A percentile compares a stretch with the other conserved stretches of the same genome.
Conservation (phyloP, 176 grass and related monocot species). For the Rhynchospora breviuscula region DNA sequence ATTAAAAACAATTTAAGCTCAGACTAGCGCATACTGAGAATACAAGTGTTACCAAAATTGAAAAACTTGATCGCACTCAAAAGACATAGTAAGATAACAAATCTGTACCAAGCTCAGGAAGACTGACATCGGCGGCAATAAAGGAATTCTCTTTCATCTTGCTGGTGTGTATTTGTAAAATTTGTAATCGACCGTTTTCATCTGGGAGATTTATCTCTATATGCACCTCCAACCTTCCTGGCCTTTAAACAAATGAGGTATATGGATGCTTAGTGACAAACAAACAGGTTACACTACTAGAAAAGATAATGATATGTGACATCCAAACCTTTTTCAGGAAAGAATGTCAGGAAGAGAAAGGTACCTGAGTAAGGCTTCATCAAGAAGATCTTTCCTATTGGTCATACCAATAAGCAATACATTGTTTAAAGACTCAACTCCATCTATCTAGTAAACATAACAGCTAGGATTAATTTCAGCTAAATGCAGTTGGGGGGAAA, state of each 20-base stretch:
- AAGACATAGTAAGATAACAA: background rate
- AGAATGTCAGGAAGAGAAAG: background rate
- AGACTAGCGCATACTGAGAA: background rate
- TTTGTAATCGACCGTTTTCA: slow-evolving; percentile 96
- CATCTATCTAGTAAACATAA: slow-evolving; percentile 70
- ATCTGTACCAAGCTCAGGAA: slow-evolving; percentile 70
- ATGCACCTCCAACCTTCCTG: slow-evolving; percentile 94
- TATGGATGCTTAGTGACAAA: slow-evolving; percentile 11
- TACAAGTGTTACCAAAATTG: background rate
- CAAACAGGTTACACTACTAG: background rate
- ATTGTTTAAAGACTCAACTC: slow-evolving; percentile 90
- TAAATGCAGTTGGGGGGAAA: slow-evolving; percentile 1
- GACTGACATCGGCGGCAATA: slow-evolving; percentile 83
- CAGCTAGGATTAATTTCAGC: slow-evolving; percentile 25
- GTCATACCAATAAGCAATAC: slow-evolving; percentile 99
- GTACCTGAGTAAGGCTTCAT: slow-evolving; percentile 90
- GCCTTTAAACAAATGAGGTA: slow-evolving; percentile 33
- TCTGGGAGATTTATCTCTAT: slow-evolving; percentile 97
- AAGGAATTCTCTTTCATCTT: slow-evolving; percentile 99
- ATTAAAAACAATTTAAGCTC: background rate
- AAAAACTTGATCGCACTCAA: background rate
- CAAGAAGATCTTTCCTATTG: slow-evolving; percentile 95
- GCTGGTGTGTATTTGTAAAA: slow-evolving; percentile 98
- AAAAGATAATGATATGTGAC: background rate
- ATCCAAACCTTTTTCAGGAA: background rate